Evolutionary conservation across 2,329 filamentous ascomycete genomes (phyloP).

Genomic region (Cladosporium oxysporum): DNA sequence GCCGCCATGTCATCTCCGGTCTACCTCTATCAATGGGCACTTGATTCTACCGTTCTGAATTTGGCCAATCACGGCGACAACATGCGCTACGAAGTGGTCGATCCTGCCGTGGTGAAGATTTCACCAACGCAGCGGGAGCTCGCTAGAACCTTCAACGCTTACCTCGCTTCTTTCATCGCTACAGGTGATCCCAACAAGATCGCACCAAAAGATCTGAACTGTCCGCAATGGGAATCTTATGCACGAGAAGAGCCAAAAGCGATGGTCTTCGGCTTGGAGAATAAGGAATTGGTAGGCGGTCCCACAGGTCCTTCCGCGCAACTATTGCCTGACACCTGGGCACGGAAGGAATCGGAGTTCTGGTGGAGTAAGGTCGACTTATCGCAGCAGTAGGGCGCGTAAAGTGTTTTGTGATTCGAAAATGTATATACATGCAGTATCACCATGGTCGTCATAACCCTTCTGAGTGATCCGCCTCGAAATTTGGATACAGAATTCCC

Average conservation of each 20-base stretch:
- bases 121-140: constrained; percentile 35
- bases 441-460: neutral
- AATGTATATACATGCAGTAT: neutral
- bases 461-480: neutral
- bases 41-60: constrained; percentile 43
- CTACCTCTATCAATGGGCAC: constrained; percentile 63
- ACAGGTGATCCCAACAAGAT: constrained; percentile 37
- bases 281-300: constrained; percentile 54
- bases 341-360: constrained; percentile 56
- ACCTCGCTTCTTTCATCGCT: constrained; percentile 37
- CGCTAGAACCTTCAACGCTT: constrained; percentile 36
- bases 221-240: constrained; percentile 32
- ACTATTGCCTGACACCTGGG: constrained; percentile 46
- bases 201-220: constrained; percentile 25
- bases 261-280: constrained; percentile 62
- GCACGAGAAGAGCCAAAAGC: constrained; percentile 25
- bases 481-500: neutral
- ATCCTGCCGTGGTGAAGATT: constrained; percentile 27
- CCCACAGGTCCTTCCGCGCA: constrained; percentile 48
- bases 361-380: constrained; percentile 59
- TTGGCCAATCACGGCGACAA: constrained; percentile 41
- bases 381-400: constrained; percentile 26
- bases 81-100: constrained; percentile 38
- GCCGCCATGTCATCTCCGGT: constrained; percentile 39
- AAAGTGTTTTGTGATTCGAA: neutral